phyloP scores from a whole-genome alignment of 768 basidiomycete genomes.

The Clathrus columnatus region DNA sequence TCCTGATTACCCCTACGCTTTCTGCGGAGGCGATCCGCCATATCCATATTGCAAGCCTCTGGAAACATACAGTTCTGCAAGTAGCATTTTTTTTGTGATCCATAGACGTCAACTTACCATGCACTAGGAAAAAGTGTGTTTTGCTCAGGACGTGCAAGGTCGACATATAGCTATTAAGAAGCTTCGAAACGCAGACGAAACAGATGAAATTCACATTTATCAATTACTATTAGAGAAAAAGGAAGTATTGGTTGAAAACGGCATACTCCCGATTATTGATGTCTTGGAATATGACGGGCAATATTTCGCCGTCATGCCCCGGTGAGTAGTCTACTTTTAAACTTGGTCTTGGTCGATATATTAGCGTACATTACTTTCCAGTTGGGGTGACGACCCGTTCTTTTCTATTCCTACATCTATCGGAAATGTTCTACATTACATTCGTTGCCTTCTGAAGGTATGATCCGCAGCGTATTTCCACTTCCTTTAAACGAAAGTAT shows the following conservation, averaged over 20 bases:
- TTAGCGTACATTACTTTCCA: neutral
- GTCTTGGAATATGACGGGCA: slow-evolving; percentile 17
- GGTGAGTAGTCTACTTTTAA: slow-evolving; percentile 8
- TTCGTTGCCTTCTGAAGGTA: slow-evolving; percentile 3
- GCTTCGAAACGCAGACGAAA: slow-evolving; percentile 13
- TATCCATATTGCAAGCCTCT: neutral
- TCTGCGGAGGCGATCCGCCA: neutral
- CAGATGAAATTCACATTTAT: slow-evolving; percentile 21
- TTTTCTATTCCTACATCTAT: slow-evolving; percentile 14
- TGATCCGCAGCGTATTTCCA: neutral
- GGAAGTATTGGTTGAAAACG: neutral
- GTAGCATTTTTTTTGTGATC: neutral
- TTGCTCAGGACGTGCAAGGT: slow-evolving; percentile 18
- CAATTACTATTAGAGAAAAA: slow-evolving; percentile 15
- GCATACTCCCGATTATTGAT: slow-evolving; percentile 19
- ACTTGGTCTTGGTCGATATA: neutral
- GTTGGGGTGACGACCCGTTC: neutral
- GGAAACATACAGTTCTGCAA: neutral
- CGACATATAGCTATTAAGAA: slow-evolving; percentile 23
- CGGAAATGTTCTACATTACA: slow-evolving; percentile 5
- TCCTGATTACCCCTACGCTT: neutral
- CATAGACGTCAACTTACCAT: neutral
- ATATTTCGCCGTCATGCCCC: slow-evolving; percentile 25
- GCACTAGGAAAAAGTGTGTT: neutral
- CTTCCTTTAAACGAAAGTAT: neutral